Conservation (phyloP, 1,284 basidiomycete species). For the Cutaneotrichosporon sp. region DNA sequence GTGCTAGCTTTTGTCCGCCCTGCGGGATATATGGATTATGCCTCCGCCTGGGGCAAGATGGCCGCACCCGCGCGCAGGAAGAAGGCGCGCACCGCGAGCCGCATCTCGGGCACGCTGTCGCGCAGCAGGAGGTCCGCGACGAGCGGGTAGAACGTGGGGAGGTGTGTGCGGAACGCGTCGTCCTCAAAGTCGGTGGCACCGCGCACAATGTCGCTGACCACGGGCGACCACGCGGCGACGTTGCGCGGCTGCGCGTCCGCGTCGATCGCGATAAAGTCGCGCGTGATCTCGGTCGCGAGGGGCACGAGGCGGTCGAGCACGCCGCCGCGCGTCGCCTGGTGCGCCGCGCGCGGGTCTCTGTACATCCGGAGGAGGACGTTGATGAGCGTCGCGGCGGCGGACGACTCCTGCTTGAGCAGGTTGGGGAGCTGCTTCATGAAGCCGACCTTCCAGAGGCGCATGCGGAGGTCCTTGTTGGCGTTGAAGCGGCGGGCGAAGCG, state of each 20-base stretch:
- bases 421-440: constrained; percentile 99
- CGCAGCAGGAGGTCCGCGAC: constrained; percentile 76
- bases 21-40: background rate
- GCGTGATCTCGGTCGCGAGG: constrained; percentile 87
- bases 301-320: constrained; percentile 88
- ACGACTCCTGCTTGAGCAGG: constrained; percentile 96
- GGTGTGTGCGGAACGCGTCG: constrained; percentile 80
- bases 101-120: constrained; percentile 77
- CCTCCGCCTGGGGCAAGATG: background rate
- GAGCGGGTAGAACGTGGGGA: constrained; percentile 83
- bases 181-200: constrained; percentile 89
- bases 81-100: constrained; percentile 72
- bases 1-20: background rate
- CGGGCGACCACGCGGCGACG: constrained; percentile 96
- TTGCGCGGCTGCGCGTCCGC: constrained; percentile 92
- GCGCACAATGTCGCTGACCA: constrained; percentile 87
- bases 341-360: constrained; percentile 81
- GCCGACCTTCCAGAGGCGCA: constrained; percentile 98
- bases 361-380: constrained; percentile 93
- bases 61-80: constrained; percentile 58
- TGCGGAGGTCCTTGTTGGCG: constrained; percentile 95
- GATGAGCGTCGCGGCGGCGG: constrained; percentile 91
- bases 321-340: constrained; percentile 75
- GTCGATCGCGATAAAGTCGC: constrained; percentile 87
- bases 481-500: constrained; percentile 97